phyloP scores from a whole-genome alignment of 139 green algal genomes.

The Closterium sp. region DNA sequence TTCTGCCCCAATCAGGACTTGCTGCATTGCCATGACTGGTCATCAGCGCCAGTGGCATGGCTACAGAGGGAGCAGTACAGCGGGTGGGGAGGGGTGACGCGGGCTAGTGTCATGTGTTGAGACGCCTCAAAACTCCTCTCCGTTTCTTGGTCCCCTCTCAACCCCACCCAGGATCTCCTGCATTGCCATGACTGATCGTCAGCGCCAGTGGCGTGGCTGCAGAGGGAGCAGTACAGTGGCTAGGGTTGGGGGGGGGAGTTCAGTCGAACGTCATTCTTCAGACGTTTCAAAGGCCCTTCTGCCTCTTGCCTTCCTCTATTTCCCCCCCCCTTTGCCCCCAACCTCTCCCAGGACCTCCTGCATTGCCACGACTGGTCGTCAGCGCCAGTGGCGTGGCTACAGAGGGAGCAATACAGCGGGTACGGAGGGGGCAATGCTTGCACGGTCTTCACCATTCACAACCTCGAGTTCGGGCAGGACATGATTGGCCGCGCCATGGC shows the following conservation, averaged over 20 bases:
- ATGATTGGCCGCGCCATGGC: conserved; percentile 60
- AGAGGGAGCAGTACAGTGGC: conserved; percentile 81
- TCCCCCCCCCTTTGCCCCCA: too few relatives aligned
- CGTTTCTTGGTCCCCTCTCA: too few relatives aligned
- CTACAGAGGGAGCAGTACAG: conserved; percentile 81
- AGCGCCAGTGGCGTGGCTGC: conserved; percentile 50
- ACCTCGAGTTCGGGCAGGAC: conserved; percentile 65
- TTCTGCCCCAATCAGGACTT: conserved; percentile 55
- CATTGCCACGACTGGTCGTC: conserved; percentile 66
- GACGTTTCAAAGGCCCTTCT: too few relatives aligned
- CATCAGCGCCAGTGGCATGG: conserved; percentile 48
- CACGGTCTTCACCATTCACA: conserved; percentile 68
- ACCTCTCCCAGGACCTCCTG: conserved; percentile 50
- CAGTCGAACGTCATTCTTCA: too few relatives aligned
- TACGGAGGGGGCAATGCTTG: conserved; percentile 74
- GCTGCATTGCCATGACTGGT: conserved; percentile 62
- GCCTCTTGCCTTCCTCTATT: too few relatives aligned
- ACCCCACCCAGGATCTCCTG: conserved; percentile 55
- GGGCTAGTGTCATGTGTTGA: too few relatives aligned
- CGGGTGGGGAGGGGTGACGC: too few relatives aligned
- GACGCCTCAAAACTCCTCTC: too few relatives aligned
- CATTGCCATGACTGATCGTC: conserved; percentile 65
- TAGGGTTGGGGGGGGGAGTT: conserved; percentile 41
- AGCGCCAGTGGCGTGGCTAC: conserved; percentile 53
- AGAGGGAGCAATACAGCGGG: conserved; percentile 81